Evolutionary conservation across 2,329 filamentous ascomycete species (phyloP), one percentile per base, ranked within the genome.

Genomic region (Xylariaceae sp.): DNA sequence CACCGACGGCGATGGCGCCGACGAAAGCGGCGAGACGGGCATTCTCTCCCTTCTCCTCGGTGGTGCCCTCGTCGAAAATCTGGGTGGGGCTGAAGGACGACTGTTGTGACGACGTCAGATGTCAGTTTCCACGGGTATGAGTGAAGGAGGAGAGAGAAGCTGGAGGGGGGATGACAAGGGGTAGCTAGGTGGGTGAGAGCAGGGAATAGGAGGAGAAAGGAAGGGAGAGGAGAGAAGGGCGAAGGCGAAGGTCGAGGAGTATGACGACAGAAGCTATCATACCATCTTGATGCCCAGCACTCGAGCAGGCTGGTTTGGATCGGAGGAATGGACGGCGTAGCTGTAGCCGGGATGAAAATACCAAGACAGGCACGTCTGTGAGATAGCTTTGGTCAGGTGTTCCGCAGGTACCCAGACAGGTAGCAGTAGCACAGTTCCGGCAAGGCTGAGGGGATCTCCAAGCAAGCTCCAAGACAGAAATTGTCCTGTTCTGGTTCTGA

Each of bases 11-110:
- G 72, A 99, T 99, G 74, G 94, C 94, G 70, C 94, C 94, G 58
- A 99, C 93, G 72, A 99, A 99, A 66, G 93, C 93, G n/a, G 91
- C 89, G 69, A 97, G 88, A 84, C 93, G 91, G 71, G 94, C 93
- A 89, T 97, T 97, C 81, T 97, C 93, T 71, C 94, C 94, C 81
- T 96, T 97, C 80, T 97, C 93, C 79, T 97, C 91, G 59, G 89
- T 94, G 68, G 95, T 94, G 74, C 95, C 92, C 77, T 97, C 91
- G 71, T 92, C 90, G 78, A 97, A 97, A 81, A 97, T 97, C 78
- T 97, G 93, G 65, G 92, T 96, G 71, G 93, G 92, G 78, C 92
- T 94, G 76, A 88, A 88, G 68, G 84, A 87, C 67, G 77, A 73
- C 78, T 78, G 42, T 68, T 64, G 51, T 35, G 15, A 18, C 39